Evolutionary conservation across 352 stramenopile species (phyloP), one percentile per base, ranked within the genome.

Genomic region (Phytophthora foliorum): DNA sequence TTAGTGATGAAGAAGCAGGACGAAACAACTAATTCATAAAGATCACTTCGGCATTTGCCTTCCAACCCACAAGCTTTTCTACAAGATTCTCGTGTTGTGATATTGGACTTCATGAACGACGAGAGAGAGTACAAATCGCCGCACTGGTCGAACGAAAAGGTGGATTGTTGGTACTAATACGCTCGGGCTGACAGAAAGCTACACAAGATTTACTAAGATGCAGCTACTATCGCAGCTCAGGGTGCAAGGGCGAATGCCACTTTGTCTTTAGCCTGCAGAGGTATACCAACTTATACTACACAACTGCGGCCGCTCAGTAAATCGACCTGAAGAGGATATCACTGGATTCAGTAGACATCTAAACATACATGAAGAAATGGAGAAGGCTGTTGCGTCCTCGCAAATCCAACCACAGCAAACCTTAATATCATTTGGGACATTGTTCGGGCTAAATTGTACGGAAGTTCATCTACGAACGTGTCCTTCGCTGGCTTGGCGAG

Each of bases 371-470:
- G 27, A 51, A 22, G 17, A 8, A 16, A 53, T 61, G 41, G 45
- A 61, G 29, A 5, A 14, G 11, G n/a, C 38, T 9, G 27, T 53
- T 7, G 39, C 14, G 11, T 5, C 7, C 17, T 61, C 3, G 17
- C 39, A 4, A 9, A 53, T 3, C 24, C 41, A 27, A 53, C 41
- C 3, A 45, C 54, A 7, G 10, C 19, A 6, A 44, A 8, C 22
- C 39, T 27, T 4, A 39, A 17, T 34, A 10, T 44, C 19, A 61
- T 53, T 41, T 61, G 54, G 54, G 41, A 61, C 17, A 32, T 53
- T 19, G 29, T 61, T 4, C 13, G 54, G 19, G 17, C 16, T 3
- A 52, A 61, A 22, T 51, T 32, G 21, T 61, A 45, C n/a, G 54
- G 54, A 32, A 52, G 27, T 38, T 2, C 24, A 7, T 6, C 14